Evolutionary conservation across 2,329 filamentous ascomycete species (phyloP).

Genomic region (Thielaviopsis punctulata): DNA sequence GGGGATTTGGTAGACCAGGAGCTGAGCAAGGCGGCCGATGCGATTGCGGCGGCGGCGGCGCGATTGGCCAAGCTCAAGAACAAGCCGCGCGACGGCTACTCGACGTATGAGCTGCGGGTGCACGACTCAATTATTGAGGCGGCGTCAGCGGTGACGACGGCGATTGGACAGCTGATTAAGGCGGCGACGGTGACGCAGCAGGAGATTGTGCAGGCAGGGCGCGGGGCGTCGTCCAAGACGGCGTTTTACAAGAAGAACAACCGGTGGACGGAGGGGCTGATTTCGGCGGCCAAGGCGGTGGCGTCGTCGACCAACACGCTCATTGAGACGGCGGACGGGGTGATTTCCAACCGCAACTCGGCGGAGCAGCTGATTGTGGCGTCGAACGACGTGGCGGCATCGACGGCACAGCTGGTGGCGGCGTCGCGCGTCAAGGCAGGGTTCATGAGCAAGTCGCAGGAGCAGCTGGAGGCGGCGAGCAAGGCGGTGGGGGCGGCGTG

Average conservation of each 20-base stretch:
- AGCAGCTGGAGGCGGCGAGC: conserved; percentile 73
- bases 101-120: conserved; percentile 89
- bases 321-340: conserved; percentile 94
- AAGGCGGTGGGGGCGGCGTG: conserved; percentile 88
- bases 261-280: conserved; percentile 93
- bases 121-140: conserved; percentile 91
- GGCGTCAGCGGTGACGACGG: conserved; percentile 80
- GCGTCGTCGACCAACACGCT: conserved; percentile 85
- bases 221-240: conserved; percentile 69
- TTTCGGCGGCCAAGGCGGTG: conserved; percentile 92
- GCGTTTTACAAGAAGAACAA: conserved; percentile 99
- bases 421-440: conserved; percentile 91
- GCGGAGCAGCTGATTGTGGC: conserved; percentile 96
- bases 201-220: conserved; percentile 88
- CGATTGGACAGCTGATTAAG: conserved; percentile 87
- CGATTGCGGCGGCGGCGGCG: conserved; percentile 81
- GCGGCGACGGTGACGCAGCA: conserved; percentile 84
- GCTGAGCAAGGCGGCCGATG: conserved; percentile 81
- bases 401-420: conserved; percentile 89
- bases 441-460: conserved; percentile 96
- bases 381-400: conserved; percentile 90
- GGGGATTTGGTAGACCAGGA: conserved; percentile 87
- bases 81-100: conserved; percentile 90
- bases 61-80: conserved; percentile 83
- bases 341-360: conserved; percentile 78